Base-by-base conservation (phyloP, 352 stramenopile species). In the Thraustotheca clavata region DNA sequence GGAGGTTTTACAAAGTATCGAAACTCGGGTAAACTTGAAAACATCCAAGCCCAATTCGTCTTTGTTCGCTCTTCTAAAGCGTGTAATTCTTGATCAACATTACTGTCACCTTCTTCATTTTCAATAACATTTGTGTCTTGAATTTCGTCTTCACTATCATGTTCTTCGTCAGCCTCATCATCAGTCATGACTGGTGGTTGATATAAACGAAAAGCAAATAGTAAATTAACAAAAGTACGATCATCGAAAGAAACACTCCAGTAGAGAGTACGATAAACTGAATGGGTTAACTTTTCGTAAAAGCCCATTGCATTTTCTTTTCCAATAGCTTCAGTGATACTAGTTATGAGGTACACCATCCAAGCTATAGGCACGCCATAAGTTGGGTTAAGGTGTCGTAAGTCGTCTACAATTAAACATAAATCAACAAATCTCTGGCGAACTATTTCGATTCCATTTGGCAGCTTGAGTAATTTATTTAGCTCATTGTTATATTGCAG, bases 261-360 rank as follows among this genome's bases (percentile, higher is more conserved):
- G n/a, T 52, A 43, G 1, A 72, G 61, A 4, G 55, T 70, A 31
- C 67, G 46, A 18, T 69, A 49, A 1, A 55, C 59, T 20, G 22
- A 62, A 1, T 41, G 22, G 11, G 46, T 72, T 33, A 73, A 74
- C 14, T 22, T 39, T 65, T 52, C n/a, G 49, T 38, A 5, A 24
- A 66, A 31, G 16, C 35, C 8, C 50, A 49, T 35, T 55, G 47
- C 46, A 69, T 57, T 16, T 49, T 54, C 38, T 34, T 55, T 0
- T 20, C 69, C 57, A 14, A 65, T 33, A 11, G 16, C 39, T 22
- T 54, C 35, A 2, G 57, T 18, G 22, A 65, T 70, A 43, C 33
- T 65, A 49, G 52, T 22, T 24, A 89, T 59, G 1, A 82, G 47
- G 7, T 47, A 71, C 73, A 75, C 83, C 1, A 88, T 48, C 70